These are phyloP conservation scores for Dryas alaskensis DNA, from an alignment of 306 rosid genomes.

Conservation along the genomic window DNA sequence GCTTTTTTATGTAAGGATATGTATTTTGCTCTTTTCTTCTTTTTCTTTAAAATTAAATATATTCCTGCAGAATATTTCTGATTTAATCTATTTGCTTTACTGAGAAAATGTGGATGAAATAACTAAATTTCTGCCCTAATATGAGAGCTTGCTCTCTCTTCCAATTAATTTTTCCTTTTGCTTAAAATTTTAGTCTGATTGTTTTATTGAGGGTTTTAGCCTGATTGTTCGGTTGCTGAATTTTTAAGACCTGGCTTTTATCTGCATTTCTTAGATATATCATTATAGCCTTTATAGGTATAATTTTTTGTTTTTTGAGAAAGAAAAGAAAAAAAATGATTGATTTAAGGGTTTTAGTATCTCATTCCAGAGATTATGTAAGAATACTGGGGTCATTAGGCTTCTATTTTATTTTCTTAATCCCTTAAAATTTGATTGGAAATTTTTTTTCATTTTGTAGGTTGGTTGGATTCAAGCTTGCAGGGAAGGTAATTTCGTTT, in stretches of 20 bases:
- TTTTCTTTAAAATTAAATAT: slow-evolving; percentile 8
- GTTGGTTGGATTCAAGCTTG: slow-evolving; percentile 22
- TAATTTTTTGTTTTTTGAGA: not conserved
- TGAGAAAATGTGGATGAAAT: slow-evolving; percentile 4
- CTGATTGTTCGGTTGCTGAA: not conserved
- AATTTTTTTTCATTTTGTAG: slow-evolving; percentile 34
- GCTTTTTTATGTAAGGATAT: slow-evolving; percentile 35
- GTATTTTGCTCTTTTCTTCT: not conserved
- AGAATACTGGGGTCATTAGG: not conserved
- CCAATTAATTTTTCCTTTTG: no score
- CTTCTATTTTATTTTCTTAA: not conserved
- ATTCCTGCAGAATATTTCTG: slow-evolving; percentile 6
- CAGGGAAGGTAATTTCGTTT: slow-evolving; percentile 14
- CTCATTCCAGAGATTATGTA: not conserved
- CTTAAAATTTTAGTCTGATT: no score
- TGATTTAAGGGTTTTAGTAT: not conserved
- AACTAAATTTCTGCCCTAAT: not conserved
- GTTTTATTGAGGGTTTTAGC: not conserved
- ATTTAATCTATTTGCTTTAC: slow-evolving; percentile 11
- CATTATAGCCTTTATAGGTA: no score
- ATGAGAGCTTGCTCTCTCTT: no score
- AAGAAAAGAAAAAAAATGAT: not conserved
- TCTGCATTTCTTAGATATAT: not conserved
- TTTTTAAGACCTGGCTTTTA: not conserved
- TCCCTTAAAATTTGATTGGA: slow-evolving; percentile 4